Conservation (phyloP, 2,329 filamentous ascomycete genomes). For the Calonectria pteridis region DNA sequence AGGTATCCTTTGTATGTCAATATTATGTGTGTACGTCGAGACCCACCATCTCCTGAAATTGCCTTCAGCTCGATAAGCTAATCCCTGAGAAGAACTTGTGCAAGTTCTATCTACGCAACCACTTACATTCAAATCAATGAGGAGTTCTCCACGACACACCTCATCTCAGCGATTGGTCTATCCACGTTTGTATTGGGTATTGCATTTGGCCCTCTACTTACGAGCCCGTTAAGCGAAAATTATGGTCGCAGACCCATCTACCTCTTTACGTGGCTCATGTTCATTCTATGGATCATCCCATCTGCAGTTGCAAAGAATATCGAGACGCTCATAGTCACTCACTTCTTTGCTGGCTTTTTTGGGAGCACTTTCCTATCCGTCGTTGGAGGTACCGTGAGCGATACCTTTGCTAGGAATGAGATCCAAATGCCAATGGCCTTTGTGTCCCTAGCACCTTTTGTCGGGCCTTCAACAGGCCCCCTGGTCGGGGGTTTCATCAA, state of each 20-base stretch:
- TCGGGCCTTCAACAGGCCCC: conserved; percentile 35
- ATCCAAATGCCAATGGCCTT: conserved; percentile 38
- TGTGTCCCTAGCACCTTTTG: conserved; percentile 34
- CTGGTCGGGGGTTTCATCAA: conserved; percentile 38
- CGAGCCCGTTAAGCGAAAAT: conserved; percentile 72
- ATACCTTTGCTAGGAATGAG: conserved; percentile 28
- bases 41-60: not conserved
- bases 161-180: conserved; percentile 29
- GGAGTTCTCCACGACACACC: conserved; percentile 28
- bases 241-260: conserved; percentile 85
- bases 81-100: conserved; percentile 71
- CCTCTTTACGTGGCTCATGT: conserved; percentile 76
- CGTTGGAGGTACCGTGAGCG: conserved; percentile 35
- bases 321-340: conserved; percentile 77
- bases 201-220: conserved; percentile 67
- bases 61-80: not conserved
- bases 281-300: conserved; percentile 82
- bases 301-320: conserved; percentile 82
- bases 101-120: conserved; percentile 78
- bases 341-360: conserved; percentile 75
- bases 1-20: not conserved
- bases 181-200: conserved; percentile 60
- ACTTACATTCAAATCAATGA: conserved; percentile 35
- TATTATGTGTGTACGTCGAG: conserved; percentile 12
- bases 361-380: conserved; percentile 36